Base-by-base conservation (phyloP, 139 green algal species). In the Pseudopediastrum boryanum region DNA sequence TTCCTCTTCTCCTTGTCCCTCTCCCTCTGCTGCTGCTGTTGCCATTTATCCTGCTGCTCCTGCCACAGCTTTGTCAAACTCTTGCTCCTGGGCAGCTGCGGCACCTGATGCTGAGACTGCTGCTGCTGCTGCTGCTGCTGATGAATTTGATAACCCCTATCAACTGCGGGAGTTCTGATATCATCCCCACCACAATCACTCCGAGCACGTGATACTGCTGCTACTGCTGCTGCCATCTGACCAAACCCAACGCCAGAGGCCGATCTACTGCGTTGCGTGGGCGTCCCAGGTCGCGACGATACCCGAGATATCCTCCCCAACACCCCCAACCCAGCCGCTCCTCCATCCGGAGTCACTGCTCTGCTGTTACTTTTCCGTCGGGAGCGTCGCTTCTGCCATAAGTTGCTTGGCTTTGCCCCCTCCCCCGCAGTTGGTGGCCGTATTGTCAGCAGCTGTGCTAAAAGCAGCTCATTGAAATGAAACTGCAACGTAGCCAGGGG, bases 381-480 rank as follows among this genome's bases (percentile, higher is more conserved):
- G 31, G 31, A 42, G 58, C 58, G 23, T 19, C 38, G 27, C 58
- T 31, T 25, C 36, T 31, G 36, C 31, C 58, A 1, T 23, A 31
- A 13, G 38, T 66, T 29, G 31, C 38, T 29, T 31, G 31, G 38
- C 31, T 29, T 36, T 42, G n/a, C 10, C 58, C 31, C n/a, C 36
- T 66, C 12, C 58, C 58, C 8, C 31, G 58, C 58, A 31, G 31
- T 66, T 29, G 58, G 31, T 66, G 58, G 58, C 1, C 31, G 35
- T 38, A 39, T 13, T 58, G 67, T 29, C 8, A 43, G 16, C 68
- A 46, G 29, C 42, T 72, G 43, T 2, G 41, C n/a, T 2, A 71
- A 61, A 33, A 80, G 41, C 59, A 80, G 59, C 54, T 78, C 71
- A 21, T 78, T 78, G 10, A 78, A 54, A 56, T 78, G 51, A 19